Evolutionary conservation across 2,329 filamentous ascomycete species (phyloP).

Genomic region (Piedraia hortae): DNA sequence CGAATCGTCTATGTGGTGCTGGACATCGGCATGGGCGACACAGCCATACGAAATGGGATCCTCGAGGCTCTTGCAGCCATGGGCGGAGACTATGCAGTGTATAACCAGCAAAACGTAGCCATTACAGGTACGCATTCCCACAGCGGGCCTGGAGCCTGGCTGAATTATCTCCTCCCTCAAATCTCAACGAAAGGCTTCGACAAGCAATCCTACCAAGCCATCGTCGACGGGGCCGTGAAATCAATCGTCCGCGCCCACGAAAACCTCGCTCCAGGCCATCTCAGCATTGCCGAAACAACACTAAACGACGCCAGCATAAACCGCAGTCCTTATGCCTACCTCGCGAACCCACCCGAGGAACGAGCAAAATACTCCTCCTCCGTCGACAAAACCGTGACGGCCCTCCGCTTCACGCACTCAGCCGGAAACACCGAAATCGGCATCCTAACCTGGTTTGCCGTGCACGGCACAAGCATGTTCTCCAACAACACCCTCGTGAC

Average conservation of each 20-base stretch:
- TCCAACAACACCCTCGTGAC: conserved; percentile 77
- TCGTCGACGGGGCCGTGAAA: conserved; percentile 59
- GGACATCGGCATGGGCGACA: conserved; percentile 70
- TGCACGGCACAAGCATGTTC: conserved; percentile 73
- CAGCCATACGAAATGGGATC: conserved; percentile 67
- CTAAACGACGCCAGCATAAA: conserved; percentile 63
- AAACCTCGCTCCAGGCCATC: conserved; percentile 36
- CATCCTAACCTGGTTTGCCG: conserved; percentile 36
- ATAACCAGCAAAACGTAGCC: conserved; percentile 57
- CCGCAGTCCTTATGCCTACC: conserved; percentile 64
- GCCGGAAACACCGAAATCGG: conserved; percentile 26
- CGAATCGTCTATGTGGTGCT: conserved; percentile 70
- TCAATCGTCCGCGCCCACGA: conserved; percentile 64
- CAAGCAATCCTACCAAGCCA: conserved; percentile 62
- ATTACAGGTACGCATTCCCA: conserved; percentile 86
- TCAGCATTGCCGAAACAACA: conserved; percentile 41
- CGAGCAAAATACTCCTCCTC: conserved; percentile 37
- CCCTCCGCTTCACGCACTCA: conserved; percentile 31
- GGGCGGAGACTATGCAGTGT: conserved; percentile 45
- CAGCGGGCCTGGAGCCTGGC: conserved; percentile 70
- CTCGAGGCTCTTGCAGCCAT: conserved; percentile 42
- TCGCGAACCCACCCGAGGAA: conserved; percentile 58
- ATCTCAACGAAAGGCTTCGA: conserved; percentile 71
- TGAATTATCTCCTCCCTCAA: conserved; percentile 82
- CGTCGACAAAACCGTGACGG: conserved; percentile 51